Conservation (phyloP, 495 filamentous ascomycete genomes). For the Hyaloscypha finlandica region DNA sequence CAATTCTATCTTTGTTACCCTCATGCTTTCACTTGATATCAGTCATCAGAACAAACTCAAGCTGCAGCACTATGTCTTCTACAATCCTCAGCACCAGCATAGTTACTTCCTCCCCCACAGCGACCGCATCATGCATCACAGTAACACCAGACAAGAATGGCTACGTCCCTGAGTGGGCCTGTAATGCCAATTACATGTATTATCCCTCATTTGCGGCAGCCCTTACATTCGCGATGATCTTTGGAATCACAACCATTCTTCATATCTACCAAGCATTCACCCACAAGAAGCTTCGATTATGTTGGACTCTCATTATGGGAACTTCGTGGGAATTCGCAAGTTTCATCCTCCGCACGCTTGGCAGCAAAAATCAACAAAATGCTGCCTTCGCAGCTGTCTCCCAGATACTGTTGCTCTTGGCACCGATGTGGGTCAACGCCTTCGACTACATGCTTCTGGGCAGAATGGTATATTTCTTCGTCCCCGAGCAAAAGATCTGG, state of each 20-base stretch:
- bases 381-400: conserved; percentile 29
- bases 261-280: conserved; percentile 41
- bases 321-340: conserved; percentile 39
- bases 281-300: conserved; percentile 45
- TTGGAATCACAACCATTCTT: conserved; percentile 33
- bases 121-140: conserved; percentile 28
- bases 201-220: conserved; percentile 40
- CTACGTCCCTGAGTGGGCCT: conserved; percentile 42
- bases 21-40: neutral
- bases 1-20: neutral
- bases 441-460: conserved; percentile 71
- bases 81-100: conserved; percentile 14
- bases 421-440: conserved; percentile 61
- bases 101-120: conserved; percentile 18
- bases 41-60: neutral
- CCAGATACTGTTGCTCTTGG: conserved; percentile 45
- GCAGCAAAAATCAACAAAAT: conserved; percentile 43
- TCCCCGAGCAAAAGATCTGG: conserved; percentile 47
- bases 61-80: conserved; percentile 20
- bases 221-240: conserved; percentile 40
- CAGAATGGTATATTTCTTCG: conserved; percentile 61
- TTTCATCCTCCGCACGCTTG: conserved; percentile 40
- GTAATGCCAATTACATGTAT: conserved; percentile 45
- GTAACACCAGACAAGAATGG: conserved; percentile 43
- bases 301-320: conserved; percentile 58